Evolutionary conservation across 2,329 filamentous ascomycete genomes (phyloP), one percentile per base, ranked within the genome.

Genomic region (Cladosporium sp.): DNA sequence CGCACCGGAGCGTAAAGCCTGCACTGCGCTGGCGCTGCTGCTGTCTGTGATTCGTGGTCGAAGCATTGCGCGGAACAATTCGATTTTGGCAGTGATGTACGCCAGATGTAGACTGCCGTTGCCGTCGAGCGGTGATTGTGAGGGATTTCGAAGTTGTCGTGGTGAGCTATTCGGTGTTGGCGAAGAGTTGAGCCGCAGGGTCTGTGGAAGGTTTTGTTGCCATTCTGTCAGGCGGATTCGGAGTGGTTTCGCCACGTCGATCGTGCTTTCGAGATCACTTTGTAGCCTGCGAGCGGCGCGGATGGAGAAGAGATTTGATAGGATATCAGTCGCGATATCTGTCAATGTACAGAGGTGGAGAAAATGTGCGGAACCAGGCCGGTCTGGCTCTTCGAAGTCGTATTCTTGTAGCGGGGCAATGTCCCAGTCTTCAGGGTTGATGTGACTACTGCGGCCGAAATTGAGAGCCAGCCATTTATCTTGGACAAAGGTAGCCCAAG

Each of bases 401-500:
- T 76, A 74, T 55, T 78, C 75, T 21, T 76, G 78, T 8, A 84
- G 76, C 2, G 77, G 73, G 32, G 78, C 77, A 2, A 88, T 81
- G 28, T 83, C 83, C 87, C 87, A 89, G 70, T 87, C 85, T 8
- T 79, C 79, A 3, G 79, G 75, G 5, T 79, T 79, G 28, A 88
- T 84, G 61, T 87, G 82, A 28, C 83, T 84, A 12, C 85, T 86
- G 30, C 86, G 80, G 8, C 87, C 86, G 69, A 86, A 84, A 32
- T 86, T 82, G 44, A 87, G 78, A 2, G 84, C 82, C 2, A 84
- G 83, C 86, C 85, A 88, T 71, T 85, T 87, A 68, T 90, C 88
- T 72, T 90, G 87, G 81, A 88, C 87, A 68, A 84, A 90, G 0
- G 89, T 75, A 1, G 84, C 87, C 88, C 88, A 90, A 0, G 85